Evolutionary conservation across 352 stramenopile genomes (phyloP), one percentile per base, ranked within the genome.

Genomic region (Pythium rishiriense): DNA sequence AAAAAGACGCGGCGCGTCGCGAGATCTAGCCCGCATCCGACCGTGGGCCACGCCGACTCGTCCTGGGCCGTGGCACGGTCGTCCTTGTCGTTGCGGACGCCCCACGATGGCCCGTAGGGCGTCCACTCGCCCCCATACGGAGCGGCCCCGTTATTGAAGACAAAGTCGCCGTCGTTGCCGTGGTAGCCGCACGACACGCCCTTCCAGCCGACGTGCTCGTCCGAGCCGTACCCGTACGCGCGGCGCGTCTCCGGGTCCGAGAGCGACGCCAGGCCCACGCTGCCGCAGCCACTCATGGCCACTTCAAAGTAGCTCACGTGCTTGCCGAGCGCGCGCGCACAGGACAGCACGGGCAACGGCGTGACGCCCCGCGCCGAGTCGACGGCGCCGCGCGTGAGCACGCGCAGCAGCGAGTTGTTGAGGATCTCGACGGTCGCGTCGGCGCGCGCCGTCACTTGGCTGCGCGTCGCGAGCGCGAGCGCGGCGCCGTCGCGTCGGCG

Each of bases 401-500:
- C 88, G 43, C 87, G 83, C 57, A 96, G 73, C 75, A 94, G 88
- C 54, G 87, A 96, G 68, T 92, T 88, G 74, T 96, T 96, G 31
- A 79, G 35, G 22, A 96, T 70, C 7, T 72, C 70, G 59, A 75
- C 75, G 31, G 69, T 86, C 52, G 71, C 74, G 46, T 88, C 59
- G 19, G 51, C 22, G 12, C 74, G 66, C 29, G 68, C 52, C 17
- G 66, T 85, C 14, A 88, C 73, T 1, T 65, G 55, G 51, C 84
- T 86, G 54, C 86, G 84, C 29, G 84, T 91, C 53, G 81, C 78
- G 55, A 95, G 66, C 56, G 73, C 58, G 62, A 87, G n/a, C n/a
- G 85, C 29, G 48, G 24, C n/a, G 47, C 15, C 7, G 52, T 66
- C 47, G 21, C 5, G 24, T 28, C 49, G 57, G 63, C 76, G 77